Base-by-base conservation (phyloP, 495 filamentous ascomycete species). In the Melanomma pulvis-pyrius region DNA sequence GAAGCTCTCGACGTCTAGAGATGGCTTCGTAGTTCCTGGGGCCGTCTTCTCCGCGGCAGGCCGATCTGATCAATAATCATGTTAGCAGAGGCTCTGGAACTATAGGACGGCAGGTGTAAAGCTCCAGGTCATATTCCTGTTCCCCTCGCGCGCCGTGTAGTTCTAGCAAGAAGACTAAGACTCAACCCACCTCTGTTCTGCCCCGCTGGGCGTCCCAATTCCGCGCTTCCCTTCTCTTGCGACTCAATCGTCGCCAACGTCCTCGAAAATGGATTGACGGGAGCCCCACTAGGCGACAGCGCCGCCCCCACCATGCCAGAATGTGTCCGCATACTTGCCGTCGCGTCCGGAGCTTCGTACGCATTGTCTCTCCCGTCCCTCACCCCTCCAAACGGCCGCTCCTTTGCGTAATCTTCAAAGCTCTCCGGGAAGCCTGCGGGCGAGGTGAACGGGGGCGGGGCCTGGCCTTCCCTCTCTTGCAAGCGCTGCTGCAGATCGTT, bases 1-100 rank as follows among this genome's bases (percentile, higher is more conserved):
- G 70, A 78, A 78, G 28, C 68, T 61, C 62, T 78, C 76, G 13
- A 78, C 76, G 47, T 76, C 72, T 49, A 78, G 53, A 12, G 56
- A 63, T 25, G 63, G 60, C 67, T 59, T 69, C 15, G 65, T 55
- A 13, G 47, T 22, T 48, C 36, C 57, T 24, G 60, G 19, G 13
- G 49, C 19, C 22, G 22, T 19, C 53, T 51, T 68, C 52, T 60
- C 62, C 61, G 65, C 32, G 52, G 64, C 22, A 17, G 56, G 24
- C 60, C 60, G 60, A 62, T 71, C 59, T 68, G 44, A 34, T 30
- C 7, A 48, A 34, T 59, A n/a, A 11, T 51, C 25, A 29, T 32
- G 54, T 57, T 49, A 63, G 60, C 50, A 47, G 3, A 28, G 9
- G 39, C 5, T 44, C 39, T 17, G n/a, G 8, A 3, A 44, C n/a